Evolutionary conservation across 148 eudicot species (phyloP).

Genomic region (Spergularia marina): DNA sequence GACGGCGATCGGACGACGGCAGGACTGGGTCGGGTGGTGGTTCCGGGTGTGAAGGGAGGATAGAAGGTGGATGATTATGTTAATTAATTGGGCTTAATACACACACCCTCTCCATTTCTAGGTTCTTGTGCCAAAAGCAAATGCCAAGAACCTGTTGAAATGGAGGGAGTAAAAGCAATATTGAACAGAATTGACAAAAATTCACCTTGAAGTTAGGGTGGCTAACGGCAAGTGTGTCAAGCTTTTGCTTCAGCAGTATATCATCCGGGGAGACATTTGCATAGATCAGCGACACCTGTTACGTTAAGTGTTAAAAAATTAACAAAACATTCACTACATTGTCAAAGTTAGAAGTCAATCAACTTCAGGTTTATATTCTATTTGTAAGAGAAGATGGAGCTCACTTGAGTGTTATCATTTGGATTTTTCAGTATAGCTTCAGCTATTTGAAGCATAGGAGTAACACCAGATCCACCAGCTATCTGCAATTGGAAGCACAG

Average conservation of each 20-base stretch:
- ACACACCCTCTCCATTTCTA: too few relatives aligned
- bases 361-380: background rate
- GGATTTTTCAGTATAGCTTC: slow-evolving; percentile 91
- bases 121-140: too few relatives aligned
- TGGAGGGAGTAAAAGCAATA: background rate
- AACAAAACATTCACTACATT: background rate
- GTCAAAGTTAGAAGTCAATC: background rate
- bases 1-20: too few relatives aligned
- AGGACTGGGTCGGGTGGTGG: too few relatives aligned
- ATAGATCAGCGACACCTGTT: slow-evolving; percentile 79
- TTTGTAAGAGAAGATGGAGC: slow-evolving; percentile 7
- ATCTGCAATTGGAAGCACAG: slow-evolving; percentile 42
- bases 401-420: slow-evolving; percentile 84
- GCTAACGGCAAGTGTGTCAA: slow-evolving; percentile 71
- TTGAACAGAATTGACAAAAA: background rate
- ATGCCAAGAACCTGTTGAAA: too few relatives aligned
- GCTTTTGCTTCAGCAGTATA: slow-evolving; percentile 88
- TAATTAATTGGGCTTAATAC: too few relatives aligned
- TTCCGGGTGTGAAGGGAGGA: too few relatives aligned
- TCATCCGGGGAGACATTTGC: slow-evolving; percentile 97
- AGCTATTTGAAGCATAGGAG: slow-evolving; percentile 96
- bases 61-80: too few relatives aligned
- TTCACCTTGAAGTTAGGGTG: slow-evolving; percentile 92
- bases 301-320: background rate
- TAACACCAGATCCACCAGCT: slow-evolving; percentile 94